These are phyloP conservation scores for Phyllosticta paracitricarpa DNA, from an alignment of 2,329 filamentous ascomycete genomes.

Conservation along the genomic window DNA sequence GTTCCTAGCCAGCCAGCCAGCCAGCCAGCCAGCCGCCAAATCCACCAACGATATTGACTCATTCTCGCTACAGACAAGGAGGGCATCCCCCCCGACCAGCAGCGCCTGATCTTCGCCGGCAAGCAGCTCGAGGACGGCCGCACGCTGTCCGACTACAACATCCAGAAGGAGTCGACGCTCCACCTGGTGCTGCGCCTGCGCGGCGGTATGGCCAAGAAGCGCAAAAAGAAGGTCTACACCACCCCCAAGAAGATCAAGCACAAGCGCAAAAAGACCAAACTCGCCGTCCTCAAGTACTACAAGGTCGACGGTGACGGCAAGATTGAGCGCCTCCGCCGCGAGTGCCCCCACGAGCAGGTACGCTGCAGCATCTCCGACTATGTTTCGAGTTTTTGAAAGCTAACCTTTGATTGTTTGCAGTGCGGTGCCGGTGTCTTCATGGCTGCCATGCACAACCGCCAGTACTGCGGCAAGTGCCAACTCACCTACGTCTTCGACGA, in stretches of 20 bases:
- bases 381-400: neutral
- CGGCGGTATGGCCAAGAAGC: constrained; percentile 92
- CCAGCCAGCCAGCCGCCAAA: neutral
- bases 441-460: constrained; percentile 99
- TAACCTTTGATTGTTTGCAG: constrained; percentile 35
- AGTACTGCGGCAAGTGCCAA: constrained; percentile 78
- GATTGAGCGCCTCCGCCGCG: constrained; percentile 97
- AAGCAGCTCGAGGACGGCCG: constrained; percentile 99
- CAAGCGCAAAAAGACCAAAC: constrained; percentile 99
- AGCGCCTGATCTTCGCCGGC: constrained; percentile 98
- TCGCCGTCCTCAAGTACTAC: constrained; percentile 99
- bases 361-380: constrained; percentile 48
- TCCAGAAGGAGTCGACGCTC: constrained; percentile 99
- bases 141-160: constrained; percentile 99
- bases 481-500: constrained; percentile 64
- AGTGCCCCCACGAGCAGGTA: constrained; percentile 74
- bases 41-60: neutral
- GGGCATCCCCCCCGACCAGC: constrained; percentile 97
- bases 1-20: too few species aligned
- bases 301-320: constrained; percentile 99
- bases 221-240: constrained; percentile 99
- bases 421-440: constrained; percentile 99
- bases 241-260: constrained; percentile 99
- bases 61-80: constrained; percentile 76
- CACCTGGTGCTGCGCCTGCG: constrained; percentile 96